Evolutionary conservation across 352 stramenopile genomes (phyloP).

Genomic region (Phytophthora syringae): DNA sequence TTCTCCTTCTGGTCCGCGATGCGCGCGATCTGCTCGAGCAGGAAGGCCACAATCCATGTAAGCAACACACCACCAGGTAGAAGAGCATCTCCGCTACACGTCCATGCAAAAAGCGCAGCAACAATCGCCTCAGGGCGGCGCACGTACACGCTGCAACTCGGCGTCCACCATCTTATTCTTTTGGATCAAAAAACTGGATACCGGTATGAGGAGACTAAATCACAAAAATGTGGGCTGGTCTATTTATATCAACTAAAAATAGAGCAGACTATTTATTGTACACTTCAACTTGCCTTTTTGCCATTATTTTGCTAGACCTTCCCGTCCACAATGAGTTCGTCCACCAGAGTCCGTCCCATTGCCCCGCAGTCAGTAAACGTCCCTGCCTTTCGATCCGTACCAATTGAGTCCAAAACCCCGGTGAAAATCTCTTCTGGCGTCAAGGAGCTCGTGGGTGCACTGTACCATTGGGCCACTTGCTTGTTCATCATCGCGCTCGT

Average conservation of each 20-base stretch:
- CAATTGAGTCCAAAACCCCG: too few species aligned
- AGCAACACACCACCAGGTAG: neutral
- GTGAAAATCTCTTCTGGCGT: too few species aligned
- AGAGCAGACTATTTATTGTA: too few species aligned
- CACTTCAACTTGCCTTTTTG: too few species aligned
- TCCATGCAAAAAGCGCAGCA: neutral
- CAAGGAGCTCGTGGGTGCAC: too few species aligned
- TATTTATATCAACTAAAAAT: too few species aligned
- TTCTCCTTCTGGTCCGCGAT: slow-evolving; percentile 84
- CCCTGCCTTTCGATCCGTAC: too few species aligned
- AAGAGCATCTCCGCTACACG: neutral
- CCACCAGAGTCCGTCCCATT: too few species aligned
- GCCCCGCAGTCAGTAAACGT: too few species aligned
- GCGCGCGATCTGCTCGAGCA: slow-evolving; percentile 54
- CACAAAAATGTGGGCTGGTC: too few species aligned
- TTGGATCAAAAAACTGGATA: slow-evolving; percentile 3
- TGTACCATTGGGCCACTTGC: slow-evolving; percentile 18
- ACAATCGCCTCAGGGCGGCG: neutral
- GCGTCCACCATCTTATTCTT: slow-evolving; percentile 34
- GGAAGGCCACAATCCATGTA: neutral
- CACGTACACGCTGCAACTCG: slow-evolving; percentile 61
- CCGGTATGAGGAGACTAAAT: neutral
- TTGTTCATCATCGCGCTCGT: slow-evolving; percentile 17
- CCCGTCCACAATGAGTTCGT: too few species aligned
- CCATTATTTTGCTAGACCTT: too few species aligned